Percentiles rank a stretch among this genome's conserved stretches.
phyloP scores from a whole-genome alignment of 163 green algal species.

The Coccomyxa subellipsoidea region DNA sequence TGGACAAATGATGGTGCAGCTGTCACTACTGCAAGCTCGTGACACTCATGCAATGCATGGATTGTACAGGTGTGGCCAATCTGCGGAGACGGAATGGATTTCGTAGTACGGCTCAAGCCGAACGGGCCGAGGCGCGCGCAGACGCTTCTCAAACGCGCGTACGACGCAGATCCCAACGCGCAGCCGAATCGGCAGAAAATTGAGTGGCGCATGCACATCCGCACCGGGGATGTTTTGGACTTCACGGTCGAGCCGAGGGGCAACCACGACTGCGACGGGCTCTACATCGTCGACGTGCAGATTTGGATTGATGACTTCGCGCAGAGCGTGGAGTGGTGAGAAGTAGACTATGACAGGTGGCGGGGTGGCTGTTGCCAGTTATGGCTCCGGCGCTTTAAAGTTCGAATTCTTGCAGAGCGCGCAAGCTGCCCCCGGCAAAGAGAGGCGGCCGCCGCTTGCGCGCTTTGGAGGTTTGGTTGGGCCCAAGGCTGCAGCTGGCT shows the following conservation, averaged over 20 bases:
- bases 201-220: constrained; percentile 15
- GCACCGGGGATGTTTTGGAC: constrained; percentile 19
- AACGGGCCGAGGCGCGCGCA: not conserved
- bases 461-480: no score
- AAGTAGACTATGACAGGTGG: no score
- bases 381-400: no score
- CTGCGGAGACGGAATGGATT: constrained; percentile 22
- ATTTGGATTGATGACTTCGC: constrained; percentile 14
- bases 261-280: constrained; percentile 20
- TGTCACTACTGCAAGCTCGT: no score
- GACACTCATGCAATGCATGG: no score
- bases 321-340: not conserved
- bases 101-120: constrained; percentile 13
- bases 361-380: no score
- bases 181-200: constrained; percentile 19
- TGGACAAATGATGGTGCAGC: no score
- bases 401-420: no score
- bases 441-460: no score
- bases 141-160: constrained; percentile 9
- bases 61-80: constrained; percentile 19
- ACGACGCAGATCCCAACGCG: constrained; percentile 12
- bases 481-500: no score
- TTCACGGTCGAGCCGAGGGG: constrained; percentile 17
- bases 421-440: no score
- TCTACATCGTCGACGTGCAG: constrained; percentile 23